phyloP scores from a whole-genome alignment of 1,284 basidiomycete genomes.

The Tremellales sp. region DNA sequence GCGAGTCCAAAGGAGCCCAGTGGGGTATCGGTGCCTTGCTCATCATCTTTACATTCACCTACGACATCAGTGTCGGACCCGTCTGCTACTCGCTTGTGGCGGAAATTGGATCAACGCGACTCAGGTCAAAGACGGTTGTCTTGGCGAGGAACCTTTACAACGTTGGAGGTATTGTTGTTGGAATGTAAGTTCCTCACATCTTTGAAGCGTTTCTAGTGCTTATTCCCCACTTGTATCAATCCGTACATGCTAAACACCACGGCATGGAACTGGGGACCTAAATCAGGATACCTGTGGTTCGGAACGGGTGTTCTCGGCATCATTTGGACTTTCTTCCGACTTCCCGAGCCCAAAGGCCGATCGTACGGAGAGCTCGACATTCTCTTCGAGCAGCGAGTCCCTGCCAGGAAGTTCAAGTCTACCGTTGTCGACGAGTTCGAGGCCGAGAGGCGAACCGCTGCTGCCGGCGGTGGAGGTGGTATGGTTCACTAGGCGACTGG shows the following conservation, averaged over 20 bases:
- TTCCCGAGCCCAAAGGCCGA: slow-evolving; percentile 42
- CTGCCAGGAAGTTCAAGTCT: slow-evolving; percentile 9
- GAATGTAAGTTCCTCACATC: slow-evolving; percentile 34
- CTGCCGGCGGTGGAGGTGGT: slow-evolving; percentile 9
- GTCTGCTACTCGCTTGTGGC: slow-evolving; percentile 47
- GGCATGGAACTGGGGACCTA: slow-evolving; percentile 6
- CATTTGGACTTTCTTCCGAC: slow-evolving; percentile 14
- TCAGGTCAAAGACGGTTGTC: slow-evolving; percentile 52
- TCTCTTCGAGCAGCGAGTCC: slow-evolving; percentile 10
- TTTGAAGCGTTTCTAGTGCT: slow-evolving; percentile 38
- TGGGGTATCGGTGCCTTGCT: slow-evolving; percentile 18
- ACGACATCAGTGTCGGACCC: slow-evolving; percentile 21
- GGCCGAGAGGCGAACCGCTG: slow-evolving; percentile 16
- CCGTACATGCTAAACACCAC: slow-evolving; percentile 19
- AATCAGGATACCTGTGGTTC: neutral
- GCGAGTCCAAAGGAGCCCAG: neutral
- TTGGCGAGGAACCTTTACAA: slow-evolving; percentile 33
- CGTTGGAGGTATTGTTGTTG: slow-evolving; percentile 15
- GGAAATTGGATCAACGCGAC: slow-evolving; percentile 48
- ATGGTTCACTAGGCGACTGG: slow-evolving; percentile 21
- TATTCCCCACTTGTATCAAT: slow-evolving; percentile 9
- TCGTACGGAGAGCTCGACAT: slow-evolving; percentile 12
- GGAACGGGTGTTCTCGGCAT: neutral
- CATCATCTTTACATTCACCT: slow-evolving; percentile 18
- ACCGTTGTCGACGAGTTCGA: slow-evolving; percentile 30